Evolutionary conservation across 345 rosid genomes (phyloP), one percentile per base, ranked within the genome.

Genomic region (Populus tremula): DNA sequence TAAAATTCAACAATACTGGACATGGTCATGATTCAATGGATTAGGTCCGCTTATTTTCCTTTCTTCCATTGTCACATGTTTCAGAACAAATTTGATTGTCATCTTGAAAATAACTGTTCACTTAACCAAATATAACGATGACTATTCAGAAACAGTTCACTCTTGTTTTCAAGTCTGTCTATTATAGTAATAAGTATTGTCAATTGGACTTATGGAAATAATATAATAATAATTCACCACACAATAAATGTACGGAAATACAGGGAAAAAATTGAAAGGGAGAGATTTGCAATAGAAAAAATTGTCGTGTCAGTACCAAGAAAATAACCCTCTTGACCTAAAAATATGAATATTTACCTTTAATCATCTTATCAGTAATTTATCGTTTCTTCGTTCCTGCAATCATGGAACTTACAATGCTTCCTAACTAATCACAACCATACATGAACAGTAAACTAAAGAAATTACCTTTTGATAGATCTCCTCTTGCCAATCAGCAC

Each of bases 401-500:
- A 12, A 11, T 35, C 18, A 64, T 21, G 45, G n/a, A 16, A 21
- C 64, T 25, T 41, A 43, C 61, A 62, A n/a, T 61, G 29, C 23
- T 63, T 62, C 59, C 78, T 31, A 45, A 31, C 63, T 65, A 13
- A 66, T 2, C 71, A 1, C 17, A 75, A 6, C 2, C n/a, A 75
- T 21, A 36, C 36, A 39, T 27, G 75, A 6, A 69, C 78, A 67
- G 53, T 20, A 18, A 39, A 23, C 12, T 39, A 36, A 6, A 64
- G 12, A 77, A 29, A 29, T 67, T 82, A 93, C 99, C 98, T 96
- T 92, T 77, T 90, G 95, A 77, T 80, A 90, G 78, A 85, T 86
- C 85, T 96, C 98, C 85, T 96, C 98, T 86, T 89, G 97, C 98
- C 95, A 92, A 82, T 96, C 98, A 74, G 82, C 87, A 36, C 92